A percentile compares a stretch with the other conserved stretches of the same genome.
These are phyloP conservation scores for Phaffia australis DNA, from an alignment of 768 basidiomycete genomes.

Conservation along the genomic window DNA sequence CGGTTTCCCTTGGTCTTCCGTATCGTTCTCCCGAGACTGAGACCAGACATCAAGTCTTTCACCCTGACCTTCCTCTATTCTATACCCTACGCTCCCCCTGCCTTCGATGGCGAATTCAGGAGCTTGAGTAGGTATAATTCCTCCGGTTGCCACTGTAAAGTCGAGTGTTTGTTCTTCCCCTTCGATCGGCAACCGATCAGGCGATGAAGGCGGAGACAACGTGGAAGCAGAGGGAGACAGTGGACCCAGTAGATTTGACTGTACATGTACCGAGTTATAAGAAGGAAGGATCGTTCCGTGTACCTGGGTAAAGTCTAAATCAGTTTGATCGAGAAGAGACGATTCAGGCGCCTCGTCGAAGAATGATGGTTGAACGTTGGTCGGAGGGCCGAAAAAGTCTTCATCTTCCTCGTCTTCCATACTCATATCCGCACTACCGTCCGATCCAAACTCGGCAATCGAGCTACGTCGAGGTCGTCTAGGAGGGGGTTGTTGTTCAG, in stretches of 20 bases:
- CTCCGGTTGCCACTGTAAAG: slow-evolving; percentile 38
- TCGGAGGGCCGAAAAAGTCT: not conserved
- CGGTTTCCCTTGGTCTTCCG: slow-evolving; percentile 10
- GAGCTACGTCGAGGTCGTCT: slow-evolving; percentile 9
- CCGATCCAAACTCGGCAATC: slow-evolving; percentile 11
- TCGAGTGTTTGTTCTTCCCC: slow-evolving; percentile 34
- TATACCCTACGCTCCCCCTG: slow-evolving; percentile 34
- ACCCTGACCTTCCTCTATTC: slow-evolving; percentile 29
- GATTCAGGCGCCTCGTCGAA: slow-evolving; percentile 10
- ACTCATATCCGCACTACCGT: slow-evolving; percentile 32
- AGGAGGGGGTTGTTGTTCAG: not conserved
- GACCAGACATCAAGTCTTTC: slow-evolving; percentile 20
- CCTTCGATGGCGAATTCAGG: slow-evolving; percentile 31
- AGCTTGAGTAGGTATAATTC: slow-evolving; percentile 34
- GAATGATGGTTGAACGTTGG: slow-evolving; percentile 2
- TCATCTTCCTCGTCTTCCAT: slow-evolving; percentile 30
- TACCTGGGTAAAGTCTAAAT: slow-evolving; percentile 13
- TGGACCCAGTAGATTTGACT: slow-evolving; percentile 1
- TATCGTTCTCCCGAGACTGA: not conserved
- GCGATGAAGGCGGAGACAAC: not conserved
- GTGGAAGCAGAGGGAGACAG: slow-evolving; percentile 22
- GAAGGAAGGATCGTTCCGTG: slow-evolving; percentile 11
- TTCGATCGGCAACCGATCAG: not conserved
- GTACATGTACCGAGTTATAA: not conserved
- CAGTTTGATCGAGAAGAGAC: slow-evolving; percentile 10